These are phyloP conservation scores for Glaciozyma antarctica DNA, from an alignment of 768 basidiomycete genomes.

Conservation along the genomic window DNA sequence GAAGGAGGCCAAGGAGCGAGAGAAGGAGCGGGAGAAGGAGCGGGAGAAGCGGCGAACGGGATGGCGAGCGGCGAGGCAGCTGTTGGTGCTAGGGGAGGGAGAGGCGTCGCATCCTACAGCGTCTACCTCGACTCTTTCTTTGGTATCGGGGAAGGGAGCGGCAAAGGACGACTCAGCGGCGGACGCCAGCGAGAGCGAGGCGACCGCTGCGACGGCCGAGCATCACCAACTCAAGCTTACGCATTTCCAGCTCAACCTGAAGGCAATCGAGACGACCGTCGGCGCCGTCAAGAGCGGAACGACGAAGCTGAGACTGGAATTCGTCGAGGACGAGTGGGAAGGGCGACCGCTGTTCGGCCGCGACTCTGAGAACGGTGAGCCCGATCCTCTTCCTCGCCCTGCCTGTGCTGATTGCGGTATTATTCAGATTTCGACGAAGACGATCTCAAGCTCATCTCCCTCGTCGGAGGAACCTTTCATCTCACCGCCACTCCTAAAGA, in stretches of 20 bases:
- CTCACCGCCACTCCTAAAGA: conserved; percentile 18
- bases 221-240: background rate
- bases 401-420: background rate
- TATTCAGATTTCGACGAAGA: conserved; percentile 1
- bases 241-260: conserved; percentile 3
- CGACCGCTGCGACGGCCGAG: background rate
- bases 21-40: background rate
- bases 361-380: background rate
- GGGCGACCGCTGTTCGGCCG: conserved; percentile 8
- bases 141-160: background rate
- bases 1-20: background rate
- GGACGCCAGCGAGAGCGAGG: conserved; percentile 3
- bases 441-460: conserved; percentile 13
- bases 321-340: background rate
- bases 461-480: conserved; percentile 22
- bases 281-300: background rate
- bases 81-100: background rate
- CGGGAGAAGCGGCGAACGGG: background rate
- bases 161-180: background rate
- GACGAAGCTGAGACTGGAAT: background rate
- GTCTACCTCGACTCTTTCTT: too few species aligned
- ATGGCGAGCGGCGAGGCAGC: background rate
- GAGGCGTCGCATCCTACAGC: background rate
- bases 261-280: conserved; percentile 12
- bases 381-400: too few species aligned